A percentile compares a stretch with the other conserved stretches of the same genome.
Conservation (phyloP, 139 green algal genomes). For the Picochlorum sp. region DNA sequence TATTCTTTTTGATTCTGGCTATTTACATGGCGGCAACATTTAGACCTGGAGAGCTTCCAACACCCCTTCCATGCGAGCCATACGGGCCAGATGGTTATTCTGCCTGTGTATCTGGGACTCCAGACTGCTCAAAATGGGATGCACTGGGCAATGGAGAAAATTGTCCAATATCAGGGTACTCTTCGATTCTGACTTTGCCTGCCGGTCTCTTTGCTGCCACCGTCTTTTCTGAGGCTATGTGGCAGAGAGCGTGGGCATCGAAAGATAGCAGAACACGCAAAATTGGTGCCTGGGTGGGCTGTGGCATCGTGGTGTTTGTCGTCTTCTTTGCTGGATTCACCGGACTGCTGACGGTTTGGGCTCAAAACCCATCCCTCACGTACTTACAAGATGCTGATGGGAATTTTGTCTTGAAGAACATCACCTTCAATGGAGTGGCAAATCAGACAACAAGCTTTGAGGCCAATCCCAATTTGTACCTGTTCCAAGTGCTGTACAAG, state of each 20-base stretch:
- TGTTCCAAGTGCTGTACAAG: conserved; percentile 26
- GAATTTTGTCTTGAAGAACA: no score
- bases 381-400: no score
- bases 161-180: conserved; percentile 26
- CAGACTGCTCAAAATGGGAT: conserved; percentile 1
- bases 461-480: conserved; percentile 43
- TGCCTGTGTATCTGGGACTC: background rate
- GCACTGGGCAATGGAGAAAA: background rate
- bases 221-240: conserved; percentile 71
- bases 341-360: conserved; percentile 63
- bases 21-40: conserved; percentile 63
- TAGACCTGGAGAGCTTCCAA: conserved; percentile 21
- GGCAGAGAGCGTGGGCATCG: conserved; percentile 61
- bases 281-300: conserved; percentile 22
- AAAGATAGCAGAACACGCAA: conserved; percentile 6
- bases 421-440: background rate
- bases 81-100: background rate
- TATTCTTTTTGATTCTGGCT: conserved; percentile 41
- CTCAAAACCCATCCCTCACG: background rate
- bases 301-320: conserved; percentile 14
- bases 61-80: conserved; percentile 31
- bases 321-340: conserved; percentile 52
- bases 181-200: conserved; percentile 55
- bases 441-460: background rate
- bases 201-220: conserved; percentile 56